phyloP scores from a whole-genome alignment of 257 asterid genomes.

The Solanum phureja region DNA sequence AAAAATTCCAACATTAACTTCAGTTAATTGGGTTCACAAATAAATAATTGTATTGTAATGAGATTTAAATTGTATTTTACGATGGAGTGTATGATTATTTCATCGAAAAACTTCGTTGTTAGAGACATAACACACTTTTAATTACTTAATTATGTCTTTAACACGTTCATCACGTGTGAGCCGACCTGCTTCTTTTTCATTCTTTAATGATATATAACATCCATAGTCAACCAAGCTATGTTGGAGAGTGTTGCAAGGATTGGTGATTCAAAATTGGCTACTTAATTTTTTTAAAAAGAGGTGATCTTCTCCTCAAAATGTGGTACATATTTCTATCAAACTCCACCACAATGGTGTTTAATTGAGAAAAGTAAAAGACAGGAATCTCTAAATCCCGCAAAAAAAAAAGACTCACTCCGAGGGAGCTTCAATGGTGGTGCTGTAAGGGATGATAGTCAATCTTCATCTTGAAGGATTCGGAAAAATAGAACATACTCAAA shows the following conservation, averaged over 20 bases:
- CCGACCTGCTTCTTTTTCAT: neutral
- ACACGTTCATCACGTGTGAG: neutral
- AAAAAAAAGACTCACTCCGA: neutral
- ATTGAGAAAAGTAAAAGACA: neutral
- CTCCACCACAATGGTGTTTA: neutral
- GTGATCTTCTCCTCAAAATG: neutral
- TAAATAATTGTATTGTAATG: neutral
- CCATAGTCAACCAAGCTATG: neutral
- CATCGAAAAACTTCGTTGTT: neutral
- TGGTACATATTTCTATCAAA: neutral
- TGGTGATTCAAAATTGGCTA: neutral
- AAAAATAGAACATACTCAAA: too few species aligned
- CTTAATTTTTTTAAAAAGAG: neutral
- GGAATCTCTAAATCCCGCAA: neutral
- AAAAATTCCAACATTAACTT: neutral
- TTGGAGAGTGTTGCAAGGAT: too few species aligned
- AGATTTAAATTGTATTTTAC: too few species aligned
- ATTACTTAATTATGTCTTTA: too few species aligned
- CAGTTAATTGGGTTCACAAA: neutral
- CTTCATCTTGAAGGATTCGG: neutral
- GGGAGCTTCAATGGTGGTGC: neutral
- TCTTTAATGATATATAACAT: neutral
- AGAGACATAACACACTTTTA: too few species aligned
- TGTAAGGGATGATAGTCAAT: neutral
- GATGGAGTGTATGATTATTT: neutral